phyloP scores from a whole-genome alignment of 2,329 filamentous ascomycete genomes.

The Thielaviopsis punctulata region DNA sequence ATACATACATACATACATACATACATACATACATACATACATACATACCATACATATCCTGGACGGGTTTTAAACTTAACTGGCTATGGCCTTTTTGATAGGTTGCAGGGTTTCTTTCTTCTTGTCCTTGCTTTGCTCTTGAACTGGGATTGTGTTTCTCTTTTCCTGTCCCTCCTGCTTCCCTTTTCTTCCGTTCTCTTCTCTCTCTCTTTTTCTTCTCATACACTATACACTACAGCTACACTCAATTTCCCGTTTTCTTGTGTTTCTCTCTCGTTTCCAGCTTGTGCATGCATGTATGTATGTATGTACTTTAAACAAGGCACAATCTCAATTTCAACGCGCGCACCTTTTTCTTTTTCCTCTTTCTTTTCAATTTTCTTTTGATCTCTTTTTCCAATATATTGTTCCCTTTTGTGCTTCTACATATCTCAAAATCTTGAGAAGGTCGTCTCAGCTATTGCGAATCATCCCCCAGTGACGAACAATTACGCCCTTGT shows the following conservation, averaged over 20 bases:
- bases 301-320: not conserved
- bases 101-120: not conserved
- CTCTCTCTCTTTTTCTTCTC: not conserved
- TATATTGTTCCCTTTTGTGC: slow-evolving; percentile 6
- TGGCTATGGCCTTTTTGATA: not conserved
- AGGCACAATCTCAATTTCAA: not conserved
- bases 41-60: no score
- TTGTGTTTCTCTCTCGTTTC: not conserved
- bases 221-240: not conserved
- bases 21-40: no score
- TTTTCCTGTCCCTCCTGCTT: slow-evolving; percentile 1
- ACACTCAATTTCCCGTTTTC: slow-evolving; percentile 5
- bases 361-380: slow-evolving; percentile 14
- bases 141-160: not conserved
- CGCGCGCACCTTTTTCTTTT: slow-evolving; percentile 2
- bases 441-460: not conserved
- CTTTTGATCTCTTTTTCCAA: not conserved
- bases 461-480: no score
- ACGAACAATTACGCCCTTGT: not conserved
- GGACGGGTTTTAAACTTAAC: not conserved
- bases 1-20: no score
- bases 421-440: slow-evolving; percentile 7
- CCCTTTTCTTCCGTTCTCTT: not conserved
- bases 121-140: not conserved
- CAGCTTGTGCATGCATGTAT: not conserved